A percentile compares a stretch with the other conserved stretches of the same genome.
phyloP scores from a whole-genome alignment of 2,329 filamentous ascomycete species.

The Leptographium radiaticola region DNA sequence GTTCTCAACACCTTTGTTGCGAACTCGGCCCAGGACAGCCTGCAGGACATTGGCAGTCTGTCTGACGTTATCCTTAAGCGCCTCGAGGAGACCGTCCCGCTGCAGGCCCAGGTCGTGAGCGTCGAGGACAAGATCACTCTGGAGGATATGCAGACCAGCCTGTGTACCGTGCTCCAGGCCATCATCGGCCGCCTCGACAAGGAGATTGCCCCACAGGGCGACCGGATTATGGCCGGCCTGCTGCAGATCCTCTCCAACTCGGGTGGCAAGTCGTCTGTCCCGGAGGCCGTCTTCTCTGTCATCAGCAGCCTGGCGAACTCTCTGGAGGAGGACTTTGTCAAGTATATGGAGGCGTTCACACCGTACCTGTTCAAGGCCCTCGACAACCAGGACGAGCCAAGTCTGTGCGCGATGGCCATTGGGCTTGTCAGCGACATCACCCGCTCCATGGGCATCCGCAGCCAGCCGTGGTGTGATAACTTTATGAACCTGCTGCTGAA shows the following conservation, averaged over 20 bases:
- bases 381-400: slow-evolving; percentile 88
- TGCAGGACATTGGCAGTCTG: slow-evolving; percentile 66
- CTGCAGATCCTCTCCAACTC: slow-evolving; percentile 69
- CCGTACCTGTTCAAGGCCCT: slow-evolving; percentile 91
- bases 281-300: slow-evolving; percentile 84
- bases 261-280: slow-evolving; percentile 80
- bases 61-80: slow-evolving; percentile 84
- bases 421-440: slow-evolving; percentile 95
- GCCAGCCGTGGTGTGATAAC: slow-evolving; percentile 88
- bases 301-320: slow-evolving; percentile 86
- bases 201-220: slow-evolving; percentile 79
- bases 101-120: slow-evolving; percentile 89
- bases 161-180: slow-evolving; percentile 80
- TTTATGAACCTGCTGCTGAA: slow-evolving; percentile 98
- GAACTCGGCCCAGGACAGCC: slow-evolving; percentile 77
- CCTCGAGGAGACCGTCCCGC: slow-evolving; percentile 74
- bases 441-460: slow-evolving; percentile 75
- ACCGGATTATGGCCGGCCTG: slow-evolving; percentile 84
- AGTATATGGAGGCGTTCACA: slow-evolving; percentile 94
- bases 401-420: slow-evolving; percentile 92
- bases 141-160: slow-evolving; percentile 94
- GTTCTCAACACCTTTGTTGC: slow-evolving; percentile 90
- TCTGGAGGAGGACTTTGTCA: slow-evolving; percentile 82
- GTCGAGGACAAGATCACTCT: slow-evolving; percentile 92
- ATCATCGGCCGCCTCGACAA: slow-evolving; percentile 86